These are phyloP conservation scores for Starmera caribaea DNA, from an alignment of 805 yeast genomes.

Conservation along the genomic window DNA sequence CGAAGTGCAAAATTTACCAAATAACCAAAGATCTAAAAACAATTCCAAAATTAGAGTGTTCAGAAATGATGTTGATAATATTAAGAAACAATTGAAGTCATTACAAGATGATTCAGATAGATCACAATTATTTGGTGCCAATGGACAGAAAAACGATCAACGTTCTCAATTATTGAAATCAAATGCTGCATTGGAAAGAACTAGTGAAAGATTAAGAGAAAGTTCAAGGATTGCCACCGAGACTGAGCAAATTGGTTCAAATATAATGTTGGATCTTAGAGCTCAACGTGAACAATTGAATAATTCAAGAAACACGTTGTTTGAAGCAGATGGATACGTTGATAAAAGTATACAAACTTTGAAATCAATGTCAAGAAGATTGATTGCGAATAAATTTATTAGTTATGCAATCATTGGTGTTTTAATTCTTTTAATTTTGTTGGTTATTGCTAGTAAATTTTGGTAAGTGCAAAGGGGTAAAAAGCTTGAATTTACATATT, in stretches of 20 bases:
- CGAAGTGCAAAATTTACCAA: constrained; percentile 80
- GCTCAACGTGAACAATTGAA: constrained; percentile 89
- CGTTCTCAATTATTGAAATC: constrained; percentile 72
- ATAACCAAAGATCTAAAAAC: constrained; percentile 54
- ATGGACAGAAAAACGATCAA: constrained; percentile 42
- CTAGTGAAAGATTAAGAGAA: constrained; percentile 76
- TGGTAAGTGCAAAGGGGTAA: constrained; percentile 10
- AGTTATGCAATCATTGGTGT: constrained; percentile 90
- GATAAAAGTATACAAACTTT: constrained; percentile 83
- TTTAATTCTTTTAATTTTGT: constrained; percentile 65
- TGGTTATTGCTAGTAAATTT: constrained; percentile 71
- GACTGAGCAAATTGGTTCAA: constrained; percentile 86
- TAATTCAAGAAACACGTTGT: constrained; percentile 76
- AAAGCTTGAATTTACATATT: neutral
- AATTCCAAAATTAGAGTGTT: constrained; percentile 73
- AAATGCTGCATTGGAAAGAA: constrained; percentile 71
- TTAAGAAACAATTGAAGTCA: constrained; percentile 45
- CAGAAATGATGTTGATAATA: constrained; percentile 47
- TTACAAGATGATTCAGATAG: constrained; percentile 66
- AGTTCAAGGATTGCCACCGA: constrained; percentile 87
- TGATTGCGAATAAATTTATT: constrained; percentile 84
- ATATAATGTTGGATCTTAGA: constrained; percentile 77
- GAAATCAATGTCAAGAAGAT: constrained; percentile 83
- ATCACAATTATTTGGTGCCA: constrained; percentile 57
- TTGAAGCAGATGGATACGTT: constrained; percentile 88